Evolutionary conservation across 768 basidiomycete genomes (phyloP).

Genomic region (Tylopilus rubrobrunneus): DNA sequence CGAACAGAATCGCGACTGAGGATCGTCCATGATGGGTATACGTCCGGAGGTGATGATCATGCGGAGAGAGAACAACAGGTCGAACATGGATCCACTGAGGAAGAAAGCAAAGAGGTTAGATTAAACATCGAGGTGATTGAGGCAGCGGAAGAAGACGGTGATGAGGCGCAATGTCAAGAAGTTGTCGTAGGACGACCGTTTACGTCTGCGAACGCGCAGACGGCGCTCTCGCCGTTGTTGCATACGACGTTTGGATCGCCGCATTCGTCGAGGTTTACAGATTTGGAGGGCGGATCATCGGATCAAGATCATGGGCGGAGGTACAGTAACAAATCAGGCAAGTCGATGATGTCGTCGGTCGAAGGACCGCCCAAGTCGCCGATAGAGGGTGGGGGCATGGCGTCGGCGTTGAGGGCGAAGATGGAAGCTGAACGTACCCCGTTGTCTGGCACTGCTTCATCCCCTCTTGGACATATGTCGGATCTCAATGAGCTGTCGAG

Average conservation of each 20-base stretch:
- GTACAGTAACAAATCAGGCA: slow-evolving; percentile 12
- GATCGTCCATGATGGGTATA: slow-evolving; percentile 11
- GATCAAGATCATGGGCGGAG: slow-evolving; percentile 21
- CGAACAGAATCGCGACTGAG: slow-evolving; percentile 31
- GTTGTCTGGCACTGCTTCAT: not conserved
- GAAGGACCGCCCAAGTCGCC: slow-evolving; percentile 15
- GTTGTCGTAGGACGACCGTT: not conserved
- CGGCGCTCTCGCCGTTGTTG: slow-evolving; percentile 33
- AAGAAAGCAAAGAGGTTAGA: not conserved
- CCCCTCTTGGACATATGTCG: not conserved
- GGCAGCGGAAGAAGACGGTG: slow-evolving; percentile 5
- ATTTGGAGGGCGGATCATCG: slow-evolving; percentile 27
- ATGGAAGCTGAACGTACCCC: slow-evolving; percentile 11
- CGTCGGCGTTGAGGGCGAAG: slow-evolving; percentile 16
- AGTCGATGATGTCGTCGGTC: slow-evolving; percentile 22
- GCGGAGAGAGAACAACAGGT: slow-evolving; percentile 16
- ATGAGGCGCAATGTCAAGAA: slow-evolving; percentile 9
- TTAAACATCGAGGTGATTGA: slow-evolving; percentile 16
- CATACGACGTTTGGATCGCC: slow-evolving; percentile 43
- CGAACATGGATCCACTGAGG: slow-evolving; percentile 20
- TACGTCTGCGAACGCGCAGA: slow-evolving; percentile 4
- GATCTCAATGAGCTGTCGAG: not conserved
- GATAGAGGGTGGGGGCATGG: slow-evolving; percentile 13
- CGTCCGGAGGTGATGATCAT: slow-evolving; percentile 17
- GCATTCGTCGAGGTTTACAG: slow-evolving; percentile 29